These are phyloP conservation scores for Lathyrus sativus DNA, from an alignment of 306 rosid genomes.

Conservation along the genomic window DNA sequence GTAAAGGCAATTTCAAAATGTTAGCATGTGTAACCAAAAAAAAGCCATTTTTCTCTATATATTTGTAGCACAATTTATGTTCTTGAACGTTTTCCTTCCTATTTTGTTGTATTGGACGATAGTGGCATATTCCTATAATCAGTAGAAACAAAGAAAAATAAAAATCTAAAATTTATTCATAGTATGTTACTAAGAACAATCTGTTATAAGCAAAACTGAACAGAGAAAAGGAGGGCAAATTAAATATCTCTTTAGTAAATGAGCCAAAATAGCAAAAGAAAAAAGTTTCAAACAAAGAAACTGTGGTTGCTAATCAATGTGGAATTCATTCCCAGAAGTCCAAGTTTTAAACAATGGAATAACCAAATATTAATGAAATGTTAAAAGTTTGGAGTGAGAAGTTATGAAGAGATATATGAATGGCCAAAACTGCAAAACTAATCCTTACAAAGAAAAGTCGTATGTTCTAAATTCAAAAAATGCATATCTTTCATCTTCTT, in stretches of 20 bases:
- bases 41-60: conserved; percentile 27
- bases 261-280: conserved; percentile 8
- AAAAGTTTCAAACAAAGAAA: neutral
- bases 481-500: conserved; percentile 11
- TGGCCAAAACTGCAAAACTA: conserved; percentile 30
- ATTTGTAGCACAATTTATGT: conserved; percentile 13
- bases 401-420: conserved; percentile 32
- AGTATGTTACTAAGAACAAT: conserved; percentile 24
- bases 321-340: conserved; percentile 21
- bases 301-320: conserved; percentile 12
- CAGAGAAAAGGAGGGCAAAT: neutral
- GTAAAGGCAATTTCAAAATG: conserved; percentile 26
- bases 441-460: conserved; percentile 27
- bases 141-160: conserved; percentile 3
- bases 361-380: conserved; percentile 28
- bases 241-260: conserved; percentile 4
- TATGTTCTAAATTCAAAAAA: conserved; percentile 31
- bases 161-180: conserved; percentile 27
- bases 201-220: conserved; percentile 24
- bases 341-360: conserved; percentile 27
- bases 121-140: conserved; percentile 19
- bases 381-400: conserved; percentile 18
- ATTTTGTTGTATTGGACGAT: neutral
- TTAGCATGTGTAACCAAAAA: conserved; percentile 28
- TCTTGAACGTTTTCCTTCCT: conserved; percentile 12